These are phyloP conservation scores for Melampsora medusae DNA, from an alignment of 1,284 basidiomycete genomes.

Conservation along the genomic window DNA sequence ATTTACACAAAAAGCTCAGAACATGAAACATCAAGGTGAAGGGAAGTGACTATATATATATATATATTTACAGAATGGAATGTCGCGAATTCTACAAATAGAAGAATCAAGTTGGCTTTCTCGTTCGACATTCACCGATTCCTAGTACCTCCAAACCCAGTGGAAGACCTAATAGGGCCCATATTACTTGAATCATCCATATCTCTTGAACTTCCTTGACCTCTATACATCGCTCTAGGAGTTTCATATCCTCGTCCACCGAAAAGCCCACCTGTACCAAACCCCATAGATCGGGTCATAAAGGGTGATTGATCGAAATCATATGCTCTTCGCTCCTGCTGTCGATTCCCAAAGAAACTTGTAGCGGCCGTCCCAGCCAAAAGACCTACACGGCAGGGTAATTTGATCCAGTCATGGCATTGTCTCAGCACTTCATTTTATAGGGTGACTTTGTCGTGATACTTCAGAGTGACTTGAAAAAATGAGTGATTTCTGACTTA, in stretches of 20 bases:
- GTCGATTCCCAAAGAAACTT: slow-evolving; percentile 16
- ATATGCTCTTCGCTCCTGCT: neutral
- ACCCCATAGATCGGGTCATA: slow-evolving; percentile 12
- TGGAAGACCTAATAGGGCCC: slow-evolving; percentile 32
- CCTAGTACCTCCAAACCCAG: slow-evolving; percentile 30
- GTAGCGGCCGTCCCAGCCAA: slow-evolving; percentile 26
- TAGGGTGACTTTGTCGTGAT: too few species aligned
- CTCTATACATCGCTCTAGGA: slow-evolving; percentile 16
- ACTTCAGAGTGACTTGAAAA: neutral
- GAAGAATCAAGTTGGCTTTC: too few species aligned
- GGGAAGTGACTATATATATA: too few species aligned
- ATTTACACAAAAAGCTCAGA: too few species aligned
- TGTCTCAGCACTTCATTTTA: too few species aligned
- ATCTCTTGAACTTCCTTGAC: slow-evolving; percentile 42
- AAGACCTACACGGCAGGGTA: neutral
- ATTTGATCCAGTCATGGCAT: too few species aligned
- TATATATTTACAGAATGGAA: too few species aligned
- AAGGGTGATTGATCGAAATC: slow-evolving; percentile 15
- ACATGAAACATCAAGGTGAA: too few species aligned
- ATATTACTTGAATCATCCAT: slow-evolving; percentile 25
- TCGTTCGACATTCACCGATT: slow-evolving; percentile 7
- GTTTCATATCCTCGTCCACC: neutral
- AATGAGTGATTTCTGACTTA: slow-evolving; percentile 2
- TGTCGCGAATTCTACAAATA: too few species aligned
- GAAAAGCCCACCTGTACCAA: slow-evolving; percentile 10